Evolutionary conservation across 2,329 filamentous ascomycete genomes (phyloP), one percentile per base, ranked within the genome.

Genomic region (Penicillium sp.): DNA sequence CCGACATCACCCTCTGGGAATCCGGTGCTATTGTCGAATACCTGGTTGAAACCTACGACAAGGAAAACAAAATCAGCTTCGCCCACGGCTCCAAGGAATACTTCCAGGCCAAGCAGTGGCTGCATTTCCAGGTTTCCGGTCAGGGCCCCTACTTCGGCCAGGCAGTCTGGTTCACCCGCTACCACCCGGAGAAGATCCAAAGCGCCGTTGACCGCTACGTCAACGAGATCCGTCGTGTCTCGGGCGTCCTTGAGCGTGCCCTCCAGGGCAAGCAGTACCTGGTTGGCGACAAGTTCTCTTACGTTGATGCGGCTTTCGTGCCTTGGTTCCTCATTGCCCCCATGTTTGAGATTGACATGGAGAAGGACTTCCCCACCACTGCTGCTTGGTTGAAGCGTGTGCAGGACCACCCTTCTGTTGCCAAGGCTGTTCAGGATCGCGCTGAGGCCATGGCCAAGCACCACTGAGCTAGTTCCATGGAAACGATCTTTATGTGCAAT

Each of bases 111-210:
- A 73, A 73, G 53, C 76, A 79, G 48, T 80, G 76, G 75, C 69
- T 80, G 4, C 72, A 71, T 58, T 80, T 74, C 64, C 77, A 81
- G 62, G 63, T 68, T 21, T 72, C 72, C 3, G 77, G 77, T 9
- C 78, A 81, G 53, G 79, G 77, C 0, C 79, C 79, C 1, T 81
- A 81, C 60, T 81, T 72, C 54, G 79, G 79, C 4, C 79, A 81
- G 62, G 67, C 67, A 4, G 65, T 67, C 14, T 81, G 77, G 78
- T 80, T 77, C 63, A 58, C 40, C 11, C 50, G 55, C 14, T 76
- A 68, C 55, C 75, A 80, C 61, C 62, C 66, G 0, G 78, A 81
- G 54, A 75, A 75, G 56, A 27, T 79, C 13, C 68, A 65, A 1
- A 73, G 69, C 13, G 78, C 75, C 3, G 63, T 76, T 16, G 71